A percentile compares a stretch with the other conserved stretches of the same genome.
phyloP scores from a whole-genome alignment of 176 grass and related monocot genomes.

The Hsuehochloa calcarea region DNA sequence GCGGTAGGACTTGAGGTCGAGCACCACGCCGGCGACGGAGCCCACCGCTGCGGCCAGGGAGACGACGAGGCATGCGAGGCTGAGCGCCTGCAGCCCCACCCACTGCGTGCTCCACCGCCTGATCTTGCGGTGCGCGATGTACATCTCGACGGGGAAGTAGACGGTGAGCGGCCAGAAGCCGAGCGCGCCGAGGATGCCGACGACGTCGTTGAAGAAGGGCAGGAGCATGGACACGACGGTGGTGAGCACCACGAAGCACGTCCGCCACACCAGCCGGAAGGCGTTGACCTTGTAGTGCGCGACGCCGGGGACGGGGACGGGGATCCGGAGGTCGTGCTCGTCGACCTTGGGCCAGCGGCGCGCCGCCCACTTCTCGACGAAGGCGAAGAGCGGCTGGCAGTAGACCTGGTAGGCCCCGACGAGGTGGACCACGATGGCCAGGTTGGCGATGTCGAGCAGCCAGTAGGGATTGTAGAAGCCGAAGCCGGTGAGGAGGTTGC shows the following conservation, averaged over 20 bases:
- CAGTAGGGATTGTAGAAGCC: conserved; percentile 63
- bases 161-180: conserved; percentile 90
- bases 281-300: conserved; percentile 40
- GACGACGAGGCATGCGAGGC: conserved; percentile 35
- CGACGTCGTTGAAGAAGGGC: too few species aligned
- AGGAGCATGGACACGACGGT: neutral
- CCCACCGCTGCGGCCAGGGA: conserved; percentile 28
- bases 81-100: conserved; percentile 44
- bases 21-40: too few species aligned
- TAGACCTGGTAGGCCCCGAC: conserved; percentile 62
- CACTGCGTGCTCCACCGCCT: conserved; percentile 24
- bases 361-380: conserved; percentile 48
- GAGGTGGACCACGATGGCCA: conserved; percentile 62
- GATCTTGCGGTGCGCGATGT: conserved; percentile 49
- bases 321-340: conserved; percentile 32
- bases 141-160: conserved; percentile 97
- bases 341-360: conserved; percentile 42
- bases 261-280: conserved; percentile 54
- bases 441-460: conserved; percentile 58
- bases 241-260: conserved; percentile 40
- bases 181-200: too few species aligned
- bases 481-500: conserved; percentile 60
- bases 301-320: neutral
- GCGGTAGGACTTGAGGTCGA: too few species aligned
- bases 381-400: conserved; percentile 59